Evolutionary conservation across 495 filamentous ascomycete species (phyloP).

Genomic region (Penicillium soppii): DNA sequence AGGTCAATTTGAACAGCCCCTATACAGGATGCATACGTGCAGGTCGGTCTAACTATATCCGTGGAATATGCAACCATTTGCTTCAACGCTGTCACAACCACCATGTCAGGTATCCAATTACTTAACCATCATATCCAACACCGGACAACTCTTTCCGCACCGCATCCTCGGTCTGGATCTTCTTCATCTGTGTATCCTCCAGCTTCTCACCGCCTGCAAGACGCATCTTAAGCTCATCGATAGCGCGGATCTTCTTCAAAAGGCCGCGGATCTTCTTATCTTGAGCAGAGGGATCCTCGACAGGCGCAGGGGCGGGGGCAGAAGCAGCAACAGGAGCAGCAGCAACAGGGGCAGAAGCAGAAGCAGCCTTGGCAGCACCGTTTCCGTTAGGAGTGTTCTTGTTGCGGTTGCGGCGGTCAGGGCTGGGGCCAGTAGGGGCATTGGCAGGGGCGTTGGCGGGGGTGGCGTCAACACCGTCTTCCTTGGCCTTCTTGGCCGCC

Average conservation of each 20-base stretch:
- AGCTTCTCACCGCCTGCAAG: conserved; percentile 91
- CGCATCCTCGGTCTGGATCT: conserved; percentile 83
- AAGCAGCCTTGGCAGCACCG: conserved; percentile 12
- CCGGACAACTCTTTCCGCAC: conserved; percentile 78
- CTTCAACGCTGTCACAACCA: background rate
- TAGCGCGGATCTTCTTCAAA: conserved; percentile 95
- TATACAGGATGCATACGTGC: conserved; percentile 7
- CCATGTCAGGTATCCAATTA: conserved; percentile 1
- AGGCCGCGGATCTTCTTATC: conserved; percentile 90
- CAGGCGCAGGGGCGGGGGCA: conserved; percentile 26
- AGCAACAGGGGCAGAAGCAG: conserved; percentile 12
- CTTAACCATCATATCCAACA: conserved; percentile 54
- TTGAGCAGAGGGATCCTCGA: conserved; percentile 46
- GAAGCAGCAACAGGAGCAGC: conserved; percentile 14
- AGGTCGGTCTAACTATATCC: conserved; percentile 9
- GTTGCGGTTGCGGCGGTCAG: conserved; percentile 33
- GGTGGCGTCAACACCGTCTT: conserved; percentile 54
- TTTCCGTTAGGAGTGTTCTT: conserved; percentile 34
- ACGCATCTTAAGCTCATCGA: conserved; percentile 96
- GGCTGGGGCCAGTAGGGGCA: conserved; percentile 58
- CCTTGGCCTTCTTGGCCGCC: conserved; percentile 83
- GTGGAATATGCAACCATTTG: conserved; percentile 2
- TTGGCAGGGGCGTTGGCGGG: conserved; percentile 65
- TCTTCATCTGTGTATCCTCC: conserved; percentile 97
- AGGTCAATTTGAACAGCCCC: conserved; percentile 1